Base-by-base conservation (phyloP, 2,329 filamentous ascomycete genomes). In the Cadophora luteo-olivacea region DNA sequence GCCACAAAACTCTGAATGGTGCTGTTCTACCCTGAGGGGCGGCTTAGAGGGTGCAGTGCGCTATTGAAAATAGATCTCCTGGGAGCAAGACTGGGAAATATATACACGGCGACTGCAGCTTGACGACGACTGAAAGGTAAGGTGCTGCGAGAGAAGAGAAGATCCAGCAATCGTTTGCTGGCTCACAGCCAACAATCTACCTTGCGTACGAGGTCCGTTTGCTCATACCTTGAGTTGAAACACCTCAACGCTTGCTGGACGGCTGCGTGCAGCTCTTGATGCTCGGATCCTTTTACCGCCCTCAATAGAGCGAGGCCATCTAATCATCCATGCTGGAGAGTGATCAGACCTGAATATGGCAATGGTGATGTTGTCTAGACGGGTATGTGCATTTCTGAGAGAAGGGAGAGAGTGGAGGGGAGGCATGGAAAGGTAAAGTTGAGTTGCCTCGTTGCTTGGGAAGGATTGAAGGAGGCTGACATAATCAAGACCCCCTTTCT, bases 231-330 rank as follows among this genome's bases (percentile, higher is more conserved):
- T 29, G 51, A 36, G 29, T 33, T 25, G 33, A 45, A 45, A 45
- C 36, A 41, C 55, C 33, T 58, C 22, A 45, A 61, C 36, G 54
- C 38, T 19, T 48, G 19, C 22, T 29, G 14, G 4, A 49, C 58
- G 58, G 58, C 32, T 48, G 14, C 38, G 7, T 61, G 58, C 36
- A 61, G 58, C 41, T 45, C 33, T 36, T 58, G 55, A 58, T 58
- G 12, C 33, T 38, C 55, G 9, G 33, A 14, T 33, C 49, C n/a
- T 25, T 52, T 61, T 38, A 6, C 24, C 24, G 19, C 55, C n/a
- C 32, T 12, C n/a, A 6, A 22, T 12, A 3, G n/a, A 11, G n/a
- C 7, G 11, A 38, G 33, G n/a, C 6, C 16, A 4, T 48, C 38
- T 24, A 25, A 49, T 61, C 5, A 32, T 19, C 45, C 24, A 24